These are phyloP conservation scores for Vitis hybrid DNA, from an alignment of 177 flowering plant species.

Conservation along the genomic window DNA sequence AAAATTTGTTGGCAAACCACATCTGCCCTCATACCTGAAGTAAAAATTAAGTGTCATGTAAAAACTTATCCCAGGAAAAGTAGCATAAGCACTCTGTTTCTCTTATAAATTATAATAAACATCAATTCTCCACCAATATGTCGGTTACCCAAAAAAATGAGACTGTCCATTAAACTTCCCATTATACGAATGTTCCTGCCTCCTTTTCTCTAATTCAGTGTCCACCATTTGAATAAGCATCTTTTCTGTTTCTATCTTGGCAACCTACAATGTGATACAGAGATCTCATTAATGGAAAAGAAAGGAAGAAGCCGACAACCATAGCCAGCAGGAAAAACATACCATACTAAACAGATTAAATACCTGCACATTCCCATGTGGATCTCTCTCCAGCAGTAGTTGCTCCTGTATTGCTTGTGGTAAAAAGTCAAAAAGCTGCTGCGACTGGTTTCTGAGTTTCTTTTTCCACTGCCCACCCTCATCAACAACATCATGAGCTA, in stretches of 20 bases:
- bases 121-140: too few species aligned
- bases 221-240: conserved; percentile 99
- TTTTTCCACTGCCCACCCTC: conserved; percentile 81
- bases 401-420: conserved; percentile 90
- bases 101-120: too few species aligned
- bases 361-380: conserved; percentile 99
- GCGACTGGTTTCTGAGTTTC: conserved; percentile 64
- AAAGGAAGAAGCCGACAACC: too few species aligned
- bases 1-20: conserved; percentile 96
- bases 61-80: too few species aligned
- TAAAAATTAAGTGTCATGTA: too few species aligned
- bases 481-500: conserved; percentile 81
- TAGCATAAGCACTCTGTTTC: too few species aligned
- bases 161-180: conserved; percentile 84
- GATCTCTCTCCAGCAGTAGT: conserved; percentile 96
- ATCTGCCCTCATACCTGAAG: conserved; percentile 88
- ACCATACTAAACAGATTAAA: background rate
- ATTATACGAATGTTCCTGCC: conserved; percentile 55
- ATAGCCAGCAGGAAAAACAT: background rate
- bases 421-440: conserved; percentile 68
- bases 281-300: conserved; percentile 4
- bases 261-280: conserved; percentile 54
- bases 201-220: conserved; percentile 85
- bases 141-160: conserved; percentile 86
- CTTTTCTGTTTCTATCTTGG: conserved; percentile 96